A percentile compares a stretch with the other conserved stretches of the same genome.
Conservation (phyloP, 2,329 filamentous ascomycete genomes). For the Fusarium sp. region DNA sequence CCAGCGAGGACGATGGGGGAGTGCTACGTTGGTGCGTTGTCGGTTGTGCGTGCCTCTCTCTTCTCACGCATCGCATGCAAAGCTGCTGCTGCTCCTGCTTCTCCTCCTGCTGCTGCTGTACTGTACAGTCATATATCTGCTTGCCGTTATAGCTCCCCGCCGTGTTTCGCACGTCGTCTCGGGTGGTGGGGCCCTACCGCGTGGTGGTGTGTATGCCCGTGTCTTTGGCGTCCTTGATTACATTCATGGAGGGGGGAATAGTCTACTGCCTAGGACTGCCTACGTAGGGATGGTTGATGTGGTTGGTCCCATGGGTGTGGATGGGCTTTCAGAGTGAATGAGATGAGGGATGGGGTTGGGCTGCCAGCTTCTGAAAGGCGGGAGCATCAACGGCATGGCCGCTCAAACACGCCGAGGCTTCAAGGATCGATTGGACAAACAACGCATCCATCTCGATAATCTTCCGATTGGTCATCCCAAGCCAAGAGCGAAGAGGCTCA, state of each 20-base stretch:
- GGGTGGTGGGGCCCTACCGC: conserved; percentile 26
- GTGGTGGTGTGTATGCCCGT: conserved; percentile 17
- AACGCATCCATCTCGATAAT: conserved; percentile 25
- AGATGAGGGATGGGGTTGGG: conserved; percentile 1
- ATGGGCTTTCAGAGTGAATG: neutral
- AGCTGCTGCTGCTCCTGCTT: conserved; percentile 5
- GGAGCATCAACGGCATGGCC: neutral
- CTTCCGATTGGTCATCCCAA: conserved; percentile 30
- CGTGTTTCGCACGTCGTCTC: conserved; percentile 29
- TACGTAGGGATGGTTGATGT: conserved; percentile 11
- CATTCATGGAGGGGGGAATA: neutral
- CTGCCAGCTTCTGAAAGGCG: neutral
- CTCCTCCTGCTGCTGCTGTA: conserved; percentile 13
- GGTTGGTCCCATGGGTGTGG: conserved; percentile 20
- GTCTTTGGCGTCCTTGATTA: conserved; percentile 9
- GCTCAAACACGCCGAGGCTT: conserved; percentile 12
- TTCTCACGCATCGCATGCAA: conserved; percentile 26
- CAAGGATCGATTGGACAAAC: conserved; percentile 29
- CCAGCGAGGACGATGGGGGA: neutral
- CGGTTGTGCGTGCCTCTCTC: conserved; percentile 14
- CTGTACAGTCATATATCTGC: conserved; percentile 29
- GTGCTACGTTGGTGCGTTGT: conserved; percentile 24
- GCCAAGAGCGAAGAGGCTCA: neutral
- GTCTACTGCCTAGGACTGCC: neutral
- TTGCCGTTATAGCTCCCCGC: conserved; percentile 23